Conservation (phyloP, 139 green algal genomes). For the Tetradesmus obliquus region DNA sequence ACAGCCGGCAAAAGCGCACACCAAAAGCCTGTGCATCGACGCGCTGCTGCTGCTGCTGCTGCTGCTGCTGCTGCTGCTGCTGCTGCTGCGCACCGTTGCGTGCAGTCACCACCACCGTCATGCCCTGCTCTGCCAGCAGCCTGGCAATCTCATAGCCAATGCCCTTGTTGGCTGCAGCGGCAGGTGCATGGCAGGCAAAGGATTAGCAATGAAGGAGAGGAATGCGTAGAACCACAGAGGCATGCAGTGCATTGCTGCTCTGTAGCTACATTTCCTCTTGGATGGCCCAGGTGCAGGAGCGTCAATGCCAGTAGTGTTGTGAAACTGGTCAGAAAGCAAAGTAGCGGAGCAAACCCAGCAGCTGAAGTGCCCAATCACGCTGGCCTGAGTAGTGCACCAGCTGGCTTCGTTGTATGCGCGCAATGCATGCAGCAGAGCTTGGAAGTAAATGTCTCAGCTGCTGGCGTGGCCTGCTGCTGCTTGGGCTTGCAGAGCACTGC, state of each 20-base stretch:
- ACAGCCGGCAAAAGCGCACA: neutral
- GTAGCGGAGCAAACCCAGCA: too few species aligned
- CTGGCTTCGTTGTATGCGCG: neutral
- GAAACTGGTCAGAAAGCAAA: too few species aligned
- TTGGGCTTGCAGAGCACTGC: neutral
- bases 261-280: too few species aligned
- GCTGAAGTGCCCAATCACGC: too few species aligned
- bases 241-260: neutral
- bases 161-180: slow-evolving; percentile 68
- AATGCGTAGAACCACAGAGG: neutral
- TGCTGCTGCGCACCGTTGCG: slow-evolving; percentile 41
- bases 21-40: neutral
- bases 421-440: neutral
- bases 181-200: neutral
- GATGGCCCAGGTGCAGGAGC: too few species aligned
- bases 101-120: slow-evolving; percentile 64
- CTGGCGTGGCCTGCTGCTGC: neutral
- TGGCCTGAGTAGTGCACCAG: too few species aligned
- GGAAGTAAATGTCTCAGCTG: neutral
- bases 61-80: neutral
- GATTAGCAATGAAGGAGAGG: neutral
- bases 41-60: neutral
- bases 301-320: too few species aligned
- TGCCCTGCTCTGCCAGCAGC: slow-evolving; percentile 59
- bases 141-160: slow-evolving; percentile 76